These are phyloP conservation scores for Yamadazyma taylorii DNA, from an alignment of 1,139 yeast genomes.

Conservation along the genomic window DNA sequence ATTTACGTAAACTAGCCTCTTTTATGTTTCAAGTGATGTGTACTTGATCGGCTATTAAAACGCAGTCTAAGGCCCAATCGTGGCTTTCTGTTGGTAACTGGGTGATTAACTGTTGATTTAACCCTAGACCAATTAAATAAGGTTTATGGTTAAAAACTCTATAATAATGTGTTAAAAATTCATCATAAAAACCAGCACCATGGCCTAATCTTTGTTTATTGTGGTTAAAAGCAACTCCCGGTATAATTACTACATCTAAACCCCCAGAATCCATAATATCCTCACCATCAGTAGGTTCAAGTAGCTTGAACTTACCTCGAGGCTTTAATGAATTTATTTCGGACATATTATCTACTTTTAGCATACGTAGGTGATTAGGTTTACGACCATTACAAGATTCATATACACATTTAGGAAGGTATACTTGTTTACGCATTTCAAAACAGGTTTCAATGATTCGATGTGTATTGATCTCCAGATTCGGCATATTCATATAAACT, in stretches of 20 bases:
- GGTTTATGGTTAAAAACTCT: conserved; percentile 29
- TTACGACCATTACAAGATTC: conserved; percentile 23
- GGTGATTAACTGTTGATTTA: conserved; percentile 64
- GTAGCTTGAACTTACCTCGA: conserved; percentile 63
- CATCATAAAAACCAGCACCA: conserved; percentile 93
- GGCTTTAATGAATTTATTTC: conserved; percentile 55
- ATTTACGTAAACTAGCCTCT: neutral
- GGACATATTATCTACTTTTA: conserved; percentile 42
- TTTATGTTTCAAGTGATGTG: neutral
- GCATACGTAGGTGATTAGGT: conserved; percentile 57
- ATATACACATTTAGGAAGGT: conserved; percentile 49
- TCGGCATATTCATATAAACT: conserved; percentile 66
- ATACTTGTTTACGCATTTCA: conserved; percentile 42
- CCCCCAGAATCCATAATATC: conserved; percentile 39
- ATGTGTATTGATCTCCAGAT: conserved; percentile 59
- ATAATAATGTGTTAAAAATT: conserved; percentile 56
- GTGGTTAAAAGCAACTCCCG: conserved; percentile 78
- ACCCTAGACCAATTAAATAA: conserved; percentile 63
- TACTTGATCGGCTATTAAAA: conserved; percentile 36
- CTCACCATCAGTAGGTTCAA: conserved; percentile 59
- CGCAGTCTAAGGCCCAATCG: conserved; percentile 64
- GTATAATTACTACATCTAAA: conserved; percentile 73
- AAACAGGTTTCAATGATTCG: conserved; percentile 52
- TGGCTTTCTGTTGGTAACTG: conserved; percentile 66
- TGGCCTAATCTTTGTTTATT: conserved; percentile 72